phyloP scores from a whole-genome alignment of 148 eudicot species.

The Spergularia bocconei region DNA sequence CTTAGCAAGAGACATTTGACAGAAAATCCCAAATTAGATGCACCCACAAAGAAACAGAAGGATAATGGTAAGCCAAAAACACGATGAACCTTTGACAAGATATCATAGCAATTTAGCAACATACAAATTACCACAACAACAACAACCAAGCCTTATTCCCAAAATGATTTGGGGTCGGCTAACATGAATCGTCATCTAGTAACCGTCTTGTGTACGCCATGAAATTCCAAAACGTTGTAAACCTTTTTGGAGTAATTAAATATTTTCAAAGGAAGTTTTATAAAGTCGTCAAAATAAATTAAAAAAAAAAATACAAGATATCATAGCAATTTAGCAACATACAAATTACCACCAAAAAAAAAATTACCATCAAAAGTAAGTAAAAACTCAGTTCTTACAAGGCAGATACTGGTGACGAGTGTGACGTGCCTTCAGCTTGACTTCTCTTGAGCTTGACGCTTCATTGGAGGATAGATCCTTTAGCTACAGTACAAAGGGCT shows the following conservation, averaged over 20 bases:
- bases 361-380: not conserved
- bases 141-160: too few species aligned
- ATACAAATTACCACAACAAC: not conserved
- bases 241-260: too few species aligned
- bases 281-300: too few species aligned
- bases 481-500: too few species aligned
- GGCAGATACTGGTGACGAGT: slow-evolving; percentile 50
- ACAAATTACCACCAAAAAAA: not conserved
- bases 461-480: too few species aligned
- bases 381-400: slow-evolving; percentile 38
- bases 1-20: too few species aligned
- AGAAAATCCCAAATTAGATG: not conserved
- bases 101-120: not conserved
- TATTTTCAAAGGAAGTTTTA: too few species aligned
- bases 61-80: slow-evolving; percentile 8
- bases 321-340: not conserved
- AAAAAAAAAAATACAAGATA: too few species aligned
- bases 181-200: too few species aligned
- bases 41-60: not conserved
- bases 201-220: too few species aligned
- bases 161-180: too few species aligned
- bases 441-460: slow-evolving; percentile 40
- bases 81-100: not conserved
- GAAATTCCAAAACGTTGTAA: too few species aligned
- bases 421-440: slow-evolving; percentile 53